These are phyloP conservation scores for Syncephalis plumigaleata DNA, from an alignment of 371 early-diverging fungal genomes.

Conservation along the genomic window DNA sequence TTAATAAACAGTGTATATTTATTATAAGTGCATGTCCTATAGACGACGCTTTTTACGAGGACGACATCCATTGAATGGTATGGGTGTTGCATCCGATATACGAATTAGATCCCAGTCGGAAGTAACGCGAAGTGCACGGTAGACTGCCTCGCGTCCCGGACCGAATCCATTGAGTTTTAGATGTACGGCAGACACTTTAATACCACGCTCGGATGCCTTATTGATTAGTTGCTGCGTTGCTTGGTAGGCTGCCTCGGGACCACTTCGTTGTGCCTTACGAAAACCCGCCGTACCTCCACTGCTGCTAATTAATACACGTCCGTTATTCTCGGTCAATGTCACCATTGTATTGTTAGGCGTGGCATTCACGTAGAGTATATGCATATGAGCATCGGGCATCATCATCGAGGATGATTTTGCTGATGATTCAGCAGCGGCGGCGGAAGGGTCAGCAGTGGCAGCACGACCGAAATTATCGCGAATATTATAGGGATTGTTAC, in stretches of 20 bases:
- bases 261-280: conserved; percentile 75
- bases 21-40: too few relatives aligned
- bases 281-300: conserved; percentile 77
- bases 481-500: too few relatives aligned
- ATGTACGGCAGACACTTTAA: conserved; percentile 45
- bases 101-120: conserved; percentile 56
- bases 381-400: conserved; percentile 6
- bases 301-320: conserved; percentile 45
- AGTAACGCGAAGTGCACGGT: conserved; percentile 52
- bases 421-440: too few relatives aligned
- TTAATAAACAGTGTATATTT: too few relatives aligned
- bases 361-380: conserved; percentile 59
- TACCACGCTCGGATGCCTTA: conserved; percentile 39
- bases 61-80: conserved; percentile 88
- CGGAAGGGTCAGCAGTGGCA: too few relatives aligned
- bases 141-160: conserved; percentile 82
- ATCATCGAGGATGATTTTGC: too few relatives aligned
- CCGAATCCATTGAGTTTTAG: conserved; percentile 81
- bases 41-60: conserved; percentile 80
- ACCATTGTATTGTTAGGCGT: conserved; percentile 79
- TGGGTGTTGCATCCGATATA: conserved; percentile 78
- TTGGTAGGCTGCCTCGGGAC: conserved; percentile 86
- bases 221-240: conserved; percentile 58
- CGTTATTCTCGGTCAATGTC: conserved; percentile 57
- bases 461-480: too few relatives aligned